Base-by-base conservation (phyloP, 768 basidiomycete species). In the Boletellus emodensis region DNA sequence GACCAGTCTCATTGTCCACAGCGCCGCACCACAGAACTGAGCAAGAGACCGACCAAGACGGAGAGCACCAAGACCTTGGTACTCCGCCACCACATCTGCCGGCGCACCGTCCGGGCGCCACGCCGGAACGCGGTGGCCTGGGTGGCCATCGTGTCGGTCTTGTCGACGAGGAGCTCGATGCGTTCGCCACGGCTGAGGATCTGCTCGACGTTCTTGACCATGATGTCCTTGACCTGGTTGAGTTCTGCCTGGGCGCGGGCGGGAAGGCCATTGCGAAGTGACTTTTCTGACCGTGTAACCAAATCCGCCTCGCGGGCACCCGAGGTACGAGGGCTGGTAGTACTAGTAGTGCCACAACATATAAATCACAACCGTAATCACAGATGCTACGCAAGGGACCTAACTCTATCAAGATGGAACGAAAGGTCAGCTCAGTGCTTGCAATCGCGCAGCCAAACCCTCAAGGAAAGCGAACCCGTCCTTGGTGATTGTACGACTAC, bases 181-280 rank as follows among this genome's bases (percentile, higher is more conserved):
- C 96, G 79, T 69, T 99, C 96, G 20, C 96, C 96, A 34, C 96
- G 79, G 46, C 82, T 87, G 37, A 99, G 80, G 55, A 98, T 95
- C 67, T 94, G 90, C 71, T 97, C 93, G 56, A 97, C 94, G 66
- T 97, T 97, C 70, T 97, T 90, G 44, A 97, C 94, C 94, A 96
- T 95, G 70, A 96, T 91, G 61, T 94, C 87, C 67, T 96, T 97
- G 41, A 96, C 90, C 58, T 91, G 89, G 53, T 83, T 82, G 37
- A 93, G 77, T 67, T 97, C 94, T 4, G 80, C 79, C 64, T 94
- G 94, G 6, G 95, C 95, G 54, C 91, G 88, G 17, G 85, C 74
- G 49, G 22, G 24, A 39, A 39, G n/a, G n/a, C n/a, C n/a, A n/a
- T n/a, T n/a, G n/a, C n/a, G n/a, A n/a, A n/a, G n/a, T n/a, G n/a